These are phyloP conservation scores for Torulaspora pretoriensis DNA, from an alignment of 1,139 yeast species.

Conservation along the genomic window DNA sequence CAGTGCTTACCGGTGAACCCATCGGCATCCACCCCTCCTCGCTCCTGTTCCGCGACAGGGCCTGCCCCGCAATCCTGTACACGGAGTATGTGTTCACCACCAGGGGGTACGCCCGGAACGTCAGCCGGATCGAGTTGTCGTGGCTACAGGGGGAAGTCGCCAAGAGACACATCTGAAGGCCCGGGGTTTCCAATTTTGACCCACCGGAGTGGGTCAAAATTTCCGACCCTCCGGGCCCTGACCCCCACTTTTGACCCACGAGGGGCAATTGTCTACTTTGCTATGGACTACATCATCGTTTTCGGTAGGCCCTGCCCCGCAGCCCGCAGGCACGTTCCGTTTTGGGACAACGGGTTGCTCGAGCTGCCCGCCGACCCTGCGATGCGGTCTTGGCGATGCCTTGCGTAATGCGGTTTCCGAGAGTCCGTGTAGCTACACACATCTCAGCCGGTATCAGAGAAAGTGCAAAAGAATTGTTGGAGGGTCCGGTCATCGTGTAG, in stretches of 20 bases:
- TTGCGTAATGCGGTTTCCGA: neutral
- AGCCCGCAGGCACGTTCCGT: neutral
- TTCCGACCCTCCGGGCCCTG: too few species aligned
- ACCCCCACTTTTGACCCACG: neutral
- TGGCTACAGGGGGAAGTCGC: conserved; percentile 81
- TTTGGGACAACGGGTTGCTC: conserved; percentile 2
- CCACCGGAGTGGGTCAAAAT: neutral
- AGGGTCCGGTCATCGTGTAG: neutral
- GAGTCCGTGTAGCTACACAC: neutral
- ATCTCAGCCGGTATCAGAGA: too few species aligned
- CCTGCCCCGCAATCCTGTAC: conserved; percentile 85
- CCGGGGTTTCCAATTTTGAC: neutral
- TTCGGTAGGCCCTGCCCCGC: neutral
- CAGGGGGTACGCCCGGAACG: conserved; percentile 87
- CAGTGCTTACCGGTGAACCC: conserved; percentile 73
- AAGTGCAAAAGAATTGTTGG: neutral
- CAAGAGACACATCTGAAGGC: conserved; percentile 5
- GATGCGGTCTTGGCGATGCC: neutral
- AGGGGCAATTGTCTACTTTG: neutral
- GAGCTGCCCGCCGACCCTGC: neutral
- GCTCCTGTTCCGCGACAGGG: conserved; percentile 67
- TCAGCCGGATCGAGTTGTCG: conserved; percentile 72
- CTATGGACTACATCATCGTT: neutral
- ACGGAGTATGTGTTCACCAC: conserved; percentile 91
- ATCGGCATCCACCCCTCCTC: conserved; percentile 93